Base-by-base conservation (phyloP, 331 rosid species). In the Quercus lobata region DNA sequence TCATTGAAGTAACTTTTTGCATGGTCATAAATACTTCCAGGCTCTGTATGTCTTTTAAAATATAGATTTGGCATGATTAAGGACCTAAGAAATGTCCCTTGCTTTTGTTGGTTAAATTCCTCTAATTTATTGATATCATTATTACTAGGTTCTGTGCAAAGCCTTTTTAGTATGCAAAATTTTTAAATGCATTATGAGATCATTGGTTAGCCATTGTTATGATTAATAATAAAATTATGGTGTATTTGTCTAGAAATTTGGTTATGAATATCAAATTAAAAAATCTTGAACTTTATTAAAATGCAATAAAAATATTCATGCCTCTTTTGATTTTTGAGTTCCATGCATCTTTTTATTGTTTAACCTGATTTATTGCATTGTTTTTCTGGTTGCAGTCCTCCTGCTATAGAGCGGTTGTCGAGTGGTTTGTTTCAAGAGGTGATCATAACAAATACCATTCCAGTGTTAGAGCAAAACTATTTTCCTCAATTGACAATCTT, bases 361-460 rank as follows among this genome's bases (percentile, higher is more conserved):
- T 32, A 56, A 27, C 54, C 54, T 14, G 54, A 49, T 61, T 71
- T 46, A 57, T 41, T 41, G 65, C 66, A 58, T 77, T 17, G 11
- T 63, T 88, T 69, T 72, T 76, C 73, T 41, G 76, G 46, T 76
- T 88, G 87, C 88, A 94, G 98, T 81, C 98, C 98, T 76, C 98
- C 98, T 66, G 98, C 98, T n/a, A 88, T 92, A 72, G 94, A 90
- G 86, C 85, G 96, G 88, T 80, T 94, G 83, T 92, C 97, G 11
- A 86, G 96, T 1, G 98, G 97, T 57, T 85, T 94, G 86, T 94
- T 94, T 85, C 98, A 94, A 84, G 98, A 94, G 87, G 98, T 94
- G 72, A 92, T 94, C 89, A 86, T 92, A 84, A 94, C 98, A 22
- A 94, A 94, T 72, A 84, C 96, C 71, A 92, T 94, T 74, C 98